Percentiles rank a stretch among this genome's conserved stretches.
These are phyloP conservation scores for Yamadazyma triangularis DNA, from an alignment of 1,139 yeast species.

Conservation along the genomic window DNA sequence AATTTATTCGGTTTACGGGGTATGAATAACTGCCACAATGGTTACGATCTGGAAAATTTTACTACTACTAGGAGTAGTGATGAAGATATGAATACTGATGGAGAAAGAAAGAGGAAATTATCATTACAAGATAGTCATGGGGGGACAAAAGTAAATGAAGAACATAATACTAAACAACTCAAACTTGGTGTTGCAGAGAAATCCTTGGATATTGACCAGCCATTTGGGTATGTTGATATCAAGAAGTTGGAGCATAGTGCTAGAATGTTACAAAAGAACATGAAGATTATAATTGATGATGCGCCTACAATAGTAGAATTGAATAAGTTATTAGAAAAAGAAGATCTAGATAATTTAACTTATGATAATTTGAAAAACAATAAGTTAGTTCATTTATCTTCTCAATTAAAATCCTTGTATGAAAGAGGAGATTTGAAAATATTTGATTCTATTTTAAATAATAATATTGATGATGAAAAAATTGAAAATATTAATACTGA, in stretches of 20 bases:
- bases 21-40: too few species aligned
- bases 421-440: constrained; percentile 42
- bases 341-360: constrained; percentile 30
- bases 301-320: constrained; percentile 50
- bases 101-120: too few species aligned
- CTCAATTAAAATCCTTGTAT: constrained; percentile 53
- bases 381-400: constrained; percentile 53
- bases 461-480: constrained; percentile 10
- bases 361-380: constrained; percentile 50
- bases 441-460: constrained; percentile 42
- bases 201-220: too few species aligned
- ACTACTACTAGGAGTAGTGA: too few species aligned
- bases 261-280: constrained; percentile 45
- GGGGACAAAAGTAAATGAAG: too few species aligned
- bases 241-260: constrained; percentile 40
- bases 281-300: constrained; percentile 46
- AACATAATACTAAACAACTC: too few species aligned
- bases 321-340: constrained; percentile 21
- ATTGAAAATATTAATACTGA: constrained; percentile 5
- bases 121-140: too few species aligned
- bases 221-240: constrained; percentile 35
- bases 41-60: too few species aligned
- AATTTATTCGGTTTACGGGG: too few species aligned
- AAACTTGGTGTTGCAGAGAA: too few species aligned
- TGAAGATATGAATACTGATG: too few species aligned